These are phyloP conservation scores for Sclerotiophoma versabilis DNA, from an alignment of 2,329 filamentous ascomycete species.

Conservation along the genomic window DNA sequence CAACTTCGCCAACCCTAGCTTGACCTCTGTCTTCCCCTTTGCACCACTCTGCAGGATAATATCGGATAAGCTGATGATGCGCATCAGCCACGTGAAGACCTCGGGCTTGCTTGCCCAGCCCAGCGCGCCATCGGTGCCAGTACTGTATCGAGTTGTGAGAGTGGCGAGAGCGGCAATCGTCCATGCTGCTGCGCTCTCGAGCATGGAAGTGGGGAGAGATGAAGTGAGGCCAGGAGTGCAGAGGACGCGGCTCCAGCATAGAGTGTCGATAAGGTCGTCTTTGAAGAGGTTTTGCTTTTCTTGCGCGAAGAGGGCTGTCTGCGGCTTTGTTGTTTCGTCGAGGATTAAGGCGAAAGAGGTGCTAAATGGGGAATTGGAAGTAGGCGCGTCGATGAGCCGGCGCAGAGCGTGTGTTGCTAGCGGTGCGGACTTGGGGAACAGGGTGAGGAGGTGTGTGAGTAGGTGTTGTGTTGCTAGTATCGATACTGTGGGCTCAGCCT, in stretches of 20 bases:
- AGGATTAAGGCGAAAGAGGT: slow-evolving; percentile 32
- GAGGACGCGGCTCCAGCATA: slow-evolving; percentile 69
- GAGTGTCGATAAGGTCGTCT: slow-evolving; percentile 78
- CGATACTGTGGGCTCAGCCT: slow-evolving; percentile 53
- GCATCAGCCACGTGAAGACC: slow-evolving; percentile 67
- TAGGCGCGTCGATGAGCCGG: slow-evolving; percentile 39
- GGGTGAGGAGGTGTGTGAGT: slow-evolving; percentile 39
- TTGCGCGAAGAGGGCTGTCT: slow-evolving; percentile 78
- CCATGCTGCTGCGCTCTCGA: slow-evolving; percentile 54
- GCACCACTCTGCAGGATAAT: slow-evolving; percentile 43
- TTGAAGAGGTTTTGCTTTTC: slow-evolving; percentile 96
- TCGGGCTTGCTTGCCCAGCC: slow-evolving; percentile 75
- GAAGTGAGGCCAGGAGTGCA: slow-evolving; percentile 28
- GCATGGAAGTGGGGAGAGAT: slow-evolving; percentile 24
- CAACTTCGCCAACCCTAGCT: background rate
- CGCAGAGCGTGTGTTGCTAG: slow-evolving; percentile 49
- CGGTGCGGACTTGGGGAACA: slow-evolving; percentile 42
- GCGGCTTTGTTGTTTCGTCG: slow-evolving; percentile 50
- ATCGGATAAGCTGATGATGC: slow-evolving; percentile 53
- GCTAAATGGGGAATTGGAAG: background rate
- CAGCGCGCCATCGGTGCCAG: slow-evolving; percentile 67
- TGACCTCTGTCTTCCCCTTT: slow-evolving; percentile 16
- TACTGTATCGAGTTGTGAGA: slow-evolving; percentile 48
- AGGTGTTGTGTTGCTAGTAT: slow-evolving; percentile 56
- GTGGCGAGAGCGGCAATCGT: slow-evolving; percentile 57